Evolutionary conservation across 257 asterid species (phyloP), one percentile per base, ranked within the genome.

Genomic region (Solanum pimpinellifolium): DNA sequence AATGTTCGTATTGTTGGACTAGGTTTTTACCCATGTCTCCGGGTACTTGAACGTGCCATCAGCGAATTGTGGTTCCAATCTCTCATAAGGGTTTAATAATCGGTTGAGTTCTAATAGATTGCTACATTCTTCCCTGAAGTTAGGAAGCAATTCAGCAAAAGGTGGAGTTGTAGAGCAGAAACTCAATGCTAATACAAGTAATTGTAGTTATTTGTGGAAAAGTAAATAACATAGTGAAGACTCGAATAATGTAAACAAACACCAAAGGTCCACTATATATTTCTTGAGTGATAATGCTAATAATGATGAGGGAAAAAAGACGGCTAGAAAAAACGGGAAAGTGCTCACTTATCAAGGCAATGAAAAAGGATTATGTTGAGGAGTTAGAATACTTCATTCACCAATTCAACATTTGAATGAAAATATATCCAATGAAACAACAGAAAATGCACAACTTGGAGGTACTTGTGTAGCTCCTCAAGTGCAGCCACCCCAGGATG

Each of bases 21-120:
- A 87, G 92, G 87, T 89, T 88, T 94, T 93, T 13, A 93, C 88
- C 20, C 88, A 90, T 81, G 90, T 89, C 23, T 88, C 76, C 4
- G 68, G 86, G 21, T 94, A 92, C 88, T 89, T 95, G 66, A 94
- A 93, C 87, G 89, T 93, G 84, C 90, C 90, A 59, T 95, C 96
- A 10, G 95, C 98, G 15, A 88, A 93, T 89, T 90, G 89, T 70
- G 92, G 86, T 20, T 59, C 25, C 12, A 20, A 59, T 59, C 66
- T 59, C 66, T 7, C 12, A 20, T 3, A 59, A 44, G 69, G 44
- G 59, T n/a, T 25, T 33, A 7, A 69, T 68, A 29, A 42, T 39
- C 35, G 20, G 13, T 46, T 25, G 83, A 92, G 92, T 65, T 92
- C 95, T 35, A 35, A 90, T 68, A 88, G 90, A 31, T 93, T 8